Evolutionary conservation across 192 early-diverging fungal genomes (phyloP).

Genomic region (Backusella morwellensis): DNA sequence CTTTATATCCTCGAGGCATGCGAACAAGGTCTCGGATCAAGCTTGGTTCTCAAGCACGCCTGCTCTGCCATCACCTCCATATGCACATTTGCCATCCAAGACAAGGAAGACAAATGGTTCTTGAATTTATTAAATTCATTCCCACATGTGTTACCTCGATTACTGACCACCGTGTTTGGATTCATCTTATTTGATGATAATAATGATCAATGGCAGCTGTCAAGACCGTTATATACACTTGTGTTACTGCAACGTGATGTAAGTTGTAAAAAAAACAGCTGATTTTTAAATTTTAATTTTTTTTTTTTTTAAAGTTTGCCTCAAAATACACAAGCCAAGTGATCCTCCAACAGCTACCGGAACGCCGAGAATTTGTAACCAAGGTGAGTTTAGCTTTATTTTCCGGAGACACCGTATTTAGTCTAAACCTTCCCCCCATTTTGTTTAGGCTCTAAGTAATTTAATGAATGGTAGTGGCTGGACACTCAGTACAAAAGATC

Average conservation of each 20-base stretch:
- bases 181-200: slow-evolving; percentile 78
- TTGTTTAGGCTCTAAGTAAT: slow-evolving; percentile 42
- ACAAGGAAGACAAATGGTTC: slow-evolving; percentile 33
- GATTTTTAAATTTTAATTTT: neutral
- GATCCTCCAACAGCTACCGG: slow-evolving; percentile 52
- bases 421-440: neutral
- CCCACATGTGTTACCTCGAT: slow-evolving; percentile 59
- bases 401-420: neutral
- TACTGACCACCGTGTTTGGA: slow-evolving; percentile 68
- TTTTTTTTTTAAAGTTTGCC: slow-evolving; percentile 37
- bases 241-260: slow-evolving; percentile 70
- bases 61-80: slow-evolving; percentile 73
- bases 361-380: slow-evolving; percentile 38
- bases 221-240: slow-evolving; percentile 75
- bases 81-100: slow-evolving; percentile 63
- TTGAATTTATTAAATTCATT: slow-evolving; percentile 51
- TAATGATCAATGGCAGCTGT: slow-evolving; percentile 80
- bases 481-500: slow-evolving; percentile 49
- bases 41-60: slow-evolving; percentile 52
- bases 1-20: slow-evolving; percentile 70
- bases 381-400: slow-evolving; percentile 29
- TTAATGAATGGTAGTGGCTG: slow-evolving; percentile 62
- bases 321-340: slow-evolving; percentile 55
- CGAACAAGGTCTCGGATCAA: slow-evolving; percentile 66
- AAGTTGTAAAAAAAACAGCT: slow-evolving; percentile 12